Evolutionary conservation across 495 filamentous ascomycete genomes (phyloP).

Genomic region (Thermochaetoides thermophila): DNA sequence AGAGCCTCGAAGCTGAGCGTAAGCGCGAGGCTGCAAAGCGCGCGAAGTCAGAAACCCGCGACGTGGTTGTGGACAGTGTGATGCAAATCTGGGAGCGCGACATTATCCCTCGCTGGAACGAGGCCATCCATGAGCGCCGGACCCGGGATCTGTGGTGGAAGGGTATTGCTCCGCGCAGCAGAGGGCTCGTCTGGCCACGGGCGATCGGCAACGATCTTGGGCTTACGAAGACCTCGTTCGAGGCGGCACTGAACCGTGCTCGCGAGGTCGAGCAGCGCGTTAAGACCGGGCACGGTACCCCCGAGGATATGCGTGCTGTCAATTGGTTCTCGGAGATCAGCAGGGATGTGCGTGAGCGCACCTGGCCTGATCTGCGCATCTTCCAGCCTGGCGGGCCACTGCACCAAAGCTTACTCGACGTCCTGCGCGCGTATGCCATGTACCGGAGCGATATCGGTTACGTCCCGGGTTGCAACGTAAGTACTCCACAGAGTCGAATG

Average conservation of each 20-base stretch:
- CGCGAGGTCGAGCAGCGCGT: slow-evolving; percentile 45
- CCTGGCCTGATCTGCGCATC: slow-evolving; percentile 70
- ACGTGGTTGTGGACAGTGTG: slow-evolving; percentile 50
- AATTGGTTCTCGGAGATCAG: slow-evolving; percentile 54
- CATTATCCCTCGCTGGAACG: slow-evolving; percentile 74
- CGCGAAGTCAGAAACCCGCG: slow-evolving; percentile 31
- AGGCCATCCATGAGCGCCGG: slow-evolving; percentile 52
- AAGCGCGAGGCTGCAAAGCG: slow-evolving; percentile 36
- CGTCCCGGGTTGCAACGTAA: slow-evolving; percentile 68
- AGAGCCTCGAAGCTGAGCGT: slow-evolving; percentile 53
- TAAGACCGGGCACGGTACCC: slow-evolving; percentile 24
- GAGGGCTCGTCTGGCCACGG: slow-evolving; percentile 72
- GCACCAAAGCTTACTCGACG: slow-evolving; percentile 60
- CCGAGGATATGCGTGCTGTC: slow-evolving; percentile 31
- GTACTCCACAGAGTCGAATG: slow-evolving; percentile 13
- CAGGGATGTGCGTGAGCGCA: slow-evolving; percentile 48
- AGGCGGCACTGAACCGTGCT: slow-evolving; percentile 62
- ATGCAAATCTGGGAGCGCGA: slow-evolving; percentile 78
- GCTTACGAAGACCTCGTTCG: slow-evolving; percentile 59
- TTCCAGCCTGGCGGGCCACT: slow-evolving; percentile 67
- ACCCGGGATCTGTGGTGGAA: slow-evolving; percentile 92
- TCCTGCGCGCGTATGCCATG: slow-evolving; percentile 80
- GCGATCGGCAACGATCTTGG: slow-evolving; percentile 84
- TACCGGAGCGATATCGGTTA: slow-evolving; percentile 92
- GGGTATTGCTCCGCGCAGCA: slow-evolving; percentile 62